Evolutionary conservation across 768 basidiomycete species (phyloP).

Genomic region (Lentinus tigrinus): DNA sequence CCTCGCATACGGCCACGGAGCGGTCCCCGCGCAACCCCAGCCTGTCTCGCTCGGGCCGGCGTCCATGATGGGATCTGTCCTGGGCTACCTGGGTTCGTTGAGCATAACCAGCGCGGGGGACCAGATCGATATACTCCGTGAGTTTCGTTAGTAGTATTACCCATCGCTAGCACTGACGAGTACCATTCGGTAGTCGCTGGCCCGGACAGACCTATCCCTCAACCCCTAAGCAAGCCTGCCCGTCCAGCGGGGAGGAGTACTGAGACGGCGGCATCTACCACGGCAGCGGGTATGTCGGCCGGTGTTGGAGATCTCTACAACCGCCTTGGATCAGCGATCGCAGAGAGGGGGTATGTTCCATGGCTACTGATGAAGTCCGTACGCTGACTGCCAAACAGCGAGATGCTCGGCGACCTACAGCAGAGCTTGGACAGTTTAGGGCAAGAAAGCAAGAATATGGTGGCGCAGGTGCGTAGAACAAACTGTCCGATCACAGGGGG

Average conservation of each 20-base stretch:
- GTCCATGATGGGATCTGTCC: conserved; percentile 47
- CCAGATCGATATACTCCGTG: conserved; percentile 60
- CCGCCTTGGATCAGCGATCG: conserved; percentile 44
- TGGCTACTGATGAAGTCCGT: not conserved
- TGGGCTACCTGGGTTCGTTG: conserved; percentile 45
- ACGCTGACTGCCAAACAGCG: conserved; percentile 37
- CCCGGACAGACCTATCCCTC: conserved; percentile 55
- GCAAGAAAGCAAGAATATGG: conserved; percentile 65
- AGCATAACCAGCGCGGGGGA: conserved; percentile 50
- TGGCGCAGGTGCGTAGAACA: conserved; percentile 46
- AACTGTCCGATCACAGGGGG: not conserved
- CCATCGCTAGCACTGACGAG: not conserved
- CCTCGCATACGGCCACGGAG: conserved; percentile 40
- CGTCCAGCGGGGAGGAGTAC: conserved; percentile 1
- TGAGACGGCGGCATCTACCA: conserved; percentile 11
- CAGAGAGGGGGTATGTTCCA: conserved; percentile 58
- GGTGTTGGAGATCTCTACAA: conserved; percentile 29
- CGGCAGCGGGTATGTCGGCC: conserved; percentile 22
- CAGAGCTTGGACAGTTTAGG: conserved; percentile 64
- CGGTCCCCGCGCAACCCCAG: conserved; percentile 56
- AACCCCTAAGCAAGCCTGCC: conserved; percentile 24
- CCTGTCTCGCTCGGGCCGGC: conserved; percentile 59
- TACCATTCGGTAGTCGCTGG: conserved; percentile 53
- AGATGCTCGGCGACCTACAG: conserved; percentile 60
- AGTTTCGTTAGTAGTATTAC: conserved; percentile 18